Conservation (phyloP, 305 asterid genomes). For the Solanum hybrid region DNA sequence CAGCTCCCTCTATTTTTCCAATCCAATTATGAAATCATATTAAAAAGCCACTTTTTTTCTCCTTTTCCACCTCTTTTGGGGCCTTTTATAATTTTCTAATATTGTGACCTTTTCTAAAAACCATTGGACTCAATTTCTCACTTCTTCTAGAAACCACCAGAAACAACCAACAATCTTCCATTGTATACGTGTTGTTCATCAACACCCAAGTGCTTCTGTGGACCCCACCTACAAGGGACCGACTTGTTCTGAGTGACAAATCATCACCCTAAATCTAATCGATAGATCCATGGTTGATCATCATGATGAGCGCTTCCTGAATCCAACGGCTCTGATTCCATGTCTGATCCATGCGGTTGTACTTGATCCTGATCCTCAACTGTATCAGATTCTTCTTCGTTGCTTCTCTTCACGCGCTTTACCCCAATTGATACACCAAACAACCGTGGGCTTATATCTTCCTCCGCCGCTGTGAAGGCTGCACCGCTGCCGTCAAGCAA, state of each 20-base stretch:
- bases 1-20: neutral
- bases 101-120: neutral
- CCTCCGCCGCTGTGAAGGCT: conserved; percentile 12
- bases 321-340: conserved; percentile 23
- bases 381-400: conserved; percentile 1
- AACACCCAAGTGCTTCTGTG: neutral
- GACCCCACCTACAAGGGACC: neutral
- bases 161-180: neutral
- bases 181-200: conserved; percentile 12
- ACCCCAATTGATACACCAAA: conserved; percentile 62
- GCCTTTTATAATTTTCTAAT: neutral
- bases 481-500: conserved; percentile 9
- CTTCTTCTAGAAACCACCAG: conserved; percentile 11
- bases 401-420: conserved; percentile 37
- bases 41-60: neutral
- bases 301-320: neutral
- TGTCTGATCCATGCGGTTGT: conserved; percentile 1
- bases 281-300: conserved; percentile 11
- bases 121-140: neutral
- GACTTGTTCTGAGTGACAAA: neutral
- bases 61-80: neutral
- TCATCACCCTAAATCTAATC: neutral
- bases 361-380: conserved; percentile 13
- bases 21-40: neutral
- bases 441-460: conserved; percentile 33